Base-by-base conservation (phyloP, 257 asterid species). In the Capsicum pubescens region DNA sequence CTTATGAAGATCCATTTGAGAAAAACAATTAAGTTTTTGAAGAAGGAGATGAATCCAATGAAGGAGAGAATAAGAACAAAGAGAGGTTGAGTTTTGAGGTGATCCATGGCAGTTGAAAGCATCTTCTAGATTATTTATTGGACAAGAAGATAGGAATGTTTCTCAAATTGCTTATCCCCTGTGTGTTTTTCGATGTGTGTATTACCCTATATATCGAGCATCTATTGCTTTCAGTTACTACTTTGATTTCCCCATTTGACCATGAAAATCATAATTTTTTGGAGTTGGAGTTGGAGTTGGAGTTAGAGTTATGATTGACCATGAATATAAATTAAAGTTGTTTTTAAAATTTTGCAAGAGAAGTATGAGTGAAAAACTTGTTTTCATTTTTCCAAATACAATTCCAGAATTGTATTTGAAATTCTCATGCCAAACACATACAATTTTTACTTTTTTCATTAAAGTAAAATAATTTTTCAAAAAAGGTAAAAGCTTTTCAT, bases 1-100 rank as follows among this genome's bases (percentile, higher is more conserved):
- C 82, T 12, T 2, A 12, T 50, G 86, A 58, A 87, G 13, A 90
- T 72, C 97, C 98, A 94, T 83, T 42, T 90, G 11, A 89, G 71
- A 26, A 94, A 55, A 21, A 58, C n/a, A 3, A 86, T 56, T 9
- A 81, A 9, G 16, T 72, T 87, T 13, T 86, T 90, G 52, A 86
- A 12, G 83, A 93, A 61, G 6, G 83, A 66, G 78, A 94, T 54
- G 5, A 90, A 63, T 9, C 98, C 99, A 3, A 96, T 85, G 50
- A 83, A 84, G 9, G 92, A 85, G n/a, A 91, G 58, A 21, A 91
- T 55, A 35, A 89, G 80, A 48, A 92, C 84, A 91, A 93, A 92
- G 4, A 71, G 77, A 42, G 91, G 91, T 70, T 86, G 91, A 32
- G 86, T 2, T 64, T 74, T 87, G 66, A 90, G 89, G 84, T 88